Evolutionary conservation across 139 green algal species (phyloP), one percentile per base, ranked within the genome.

Genomic region (Bryopsis sp.): DNA sequence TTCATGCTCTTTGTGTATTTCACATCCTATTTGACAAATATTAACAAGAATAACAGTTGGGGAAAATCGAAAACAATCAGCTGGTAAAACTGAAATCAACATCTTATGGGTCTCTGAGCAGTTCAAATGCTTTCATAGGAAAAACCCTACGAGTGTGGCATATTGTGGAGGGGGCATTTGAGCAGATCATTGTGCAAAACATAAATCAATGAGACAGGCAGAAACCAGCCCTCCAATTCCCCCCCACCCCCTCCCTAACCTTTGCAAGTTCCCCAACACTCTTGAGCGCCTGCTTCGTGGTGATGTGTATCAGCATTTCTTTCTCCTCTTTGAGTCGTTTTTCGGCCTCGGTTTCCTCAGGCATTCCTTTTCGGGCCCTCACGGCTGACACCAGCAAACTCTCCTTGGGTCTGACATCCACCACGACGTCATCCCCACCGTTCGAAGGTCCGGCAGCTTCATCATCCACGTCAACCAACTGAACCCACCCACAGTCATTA

Each of bases 201-300:
- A 33, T 11, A 11, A 24, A 29, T 61, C 50, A 61, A 11, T 33
- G 15, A 5, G 15, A 11, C 8, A 61, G 50, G 22, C 8, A n/a
- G n/a, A n/a, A n/a, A n/a, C n/a, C n/a, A n/a, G n/a, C n/a, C n/a
- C n/a, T n/a, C n/a, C n/a, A n/a, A n/a, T 47, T 15, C 26, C 3
- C n/a, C 1, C 28, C 1, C 31, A 31, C 39, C n/a, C 62, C 71
- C 3, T 48, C 47, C 1, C 72, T 4, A 58, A 87, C 89, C 80
- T 87, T 85, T 1, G 94, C 94, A 66, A 97, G 81, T 81, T 99
- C 94, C 78, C 92, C 85, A 36, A 91, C 93, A 19, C 81, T 87
- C 76, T 94, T 94, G 24, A 99, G 85, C 48, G 93, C 90, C 67
- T 87, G 81, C 71, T 88, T 91, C 68, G 93, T 84, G n/a, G 83